Evolutionary conservation across 2,329 filamentous ascomycete species (phyloP), one percentile per base, ranked within the genome.

Genomic region (Knoxdaviesia capensis): DNA sequence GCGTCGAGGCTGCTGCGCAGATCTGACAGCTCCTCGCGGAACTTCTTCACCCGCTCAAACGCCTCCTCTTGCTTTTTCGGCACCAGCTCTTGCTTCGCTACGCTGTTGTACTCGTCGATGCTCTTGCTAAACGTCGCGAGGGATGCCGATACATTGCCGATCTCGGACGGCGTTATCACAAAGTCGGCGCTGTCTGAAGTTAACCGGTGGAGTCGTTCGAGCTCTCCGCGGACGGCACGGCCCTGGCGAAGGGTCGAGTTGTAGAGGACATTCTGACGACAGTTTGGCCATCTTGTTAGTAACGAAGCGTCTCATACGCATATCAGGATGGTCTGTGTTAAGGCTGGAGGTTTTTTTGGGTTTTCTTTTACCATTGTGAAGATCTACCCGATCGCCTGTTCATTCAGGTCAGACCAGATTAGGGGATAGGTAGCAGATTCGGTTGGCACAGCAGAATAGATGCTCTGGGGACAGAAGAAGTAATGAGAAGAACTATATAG

Each of bases 1-100:
- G 71, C 67, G 49, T 87, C 82, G 50, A 94, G 79, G 51, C 83
- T 77, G 28, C 73, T 61, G 34, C 85, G 73, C 56, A 86, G 94
- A 43, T 87, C 83, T 41, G 77, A 62, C 3, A 96, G 71, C 54
- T 96, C 88, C 37, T 69, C 60, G 45, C 84, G 77, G 61, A 98
- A 98, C 52, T 77, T 84, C 58, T 82, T 81, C 45, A 94, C 69
- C 38, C 90, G 75, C 55, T 92, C 85, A 48, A 75, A 68, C 1
- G 88, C 90, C 55, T 96, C 94, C 46, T 90, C 80, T 51, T 93
- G 83, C 61, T 96, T 98, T 45, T 83, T 80, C 5, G 81, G 72
- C 44, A 93, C 87, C 32, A 94, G 74, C 59, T 98, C 90, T 52
- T 88, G 82, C 49, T 83, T 82, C 1, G 87, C 80, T 31, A 93